Evolutionary conservation across 306 rosid species (phyloP).

Genomic region (Hippophae tibetana): DNA sequence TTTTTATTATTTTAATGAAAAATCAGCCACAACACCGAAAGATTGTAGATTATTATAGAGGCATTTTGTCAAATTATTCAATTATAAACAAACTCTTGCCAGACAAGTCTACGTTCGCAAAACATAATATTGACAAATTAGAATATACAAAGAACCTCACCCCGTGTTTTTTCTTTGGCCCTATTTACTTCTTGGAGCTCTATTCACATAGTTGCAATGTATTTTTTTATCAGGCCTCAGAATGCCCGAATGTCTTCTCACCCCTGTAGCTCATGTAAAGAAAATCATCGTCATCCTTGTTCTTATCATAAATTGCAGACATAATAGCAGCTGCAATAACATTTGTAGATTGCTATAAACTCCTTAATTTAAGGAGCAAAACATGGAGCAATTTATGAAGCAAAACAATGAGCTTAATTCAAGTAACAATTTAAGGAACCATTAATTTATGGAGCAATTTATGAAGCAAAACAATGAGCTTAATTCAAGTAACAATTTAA

Average conservation of each 20-base stretch:
- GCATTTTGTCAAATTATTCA: conserved; percentile 7
- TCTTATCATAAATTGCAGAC: conserved; percentile 43
- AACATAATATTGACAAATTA: conserved; percentile 6
- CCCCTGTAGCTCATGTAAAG: conserved; percentile 55
- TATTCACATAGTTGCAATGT: conserved; percentile 25
- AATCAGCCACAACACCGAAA: neutral
- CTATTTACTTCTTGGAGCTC: conserved; percentile 8
- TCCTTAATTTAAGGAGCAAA: too few species aligned
- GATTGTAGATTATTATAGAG: neutral
- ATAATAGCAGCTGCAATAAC: conserved; percentile 41
- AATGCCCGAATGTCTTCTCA: conserved; percentile 42
- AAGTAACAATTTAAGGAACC: too few species aligned
- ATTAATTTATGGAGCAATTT: too few species aligned
- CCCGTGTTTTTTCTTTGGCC: conserved; percentile 7
- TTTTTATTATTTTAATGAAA: neutral
- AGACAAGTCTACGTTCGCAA: neutral
- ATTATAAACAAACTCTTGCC: neutral
- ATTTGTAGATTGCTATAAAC: too few species aligned
- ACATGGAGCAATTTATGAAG: too few species aligned
- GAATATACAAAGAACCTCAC: conserved; percentile 31
- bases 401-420: too few species aligned
- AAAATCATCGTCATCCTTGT: conserved; percentile 58
- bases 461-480: too few species aligned
- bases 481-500: too few species aligned
- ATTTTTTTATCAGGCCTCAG: conserved; percentile 14